phyloP scores from a whole-genome alignment of 768 basidiomycete species.

The Strobilomyces dryophilus region DNA sequence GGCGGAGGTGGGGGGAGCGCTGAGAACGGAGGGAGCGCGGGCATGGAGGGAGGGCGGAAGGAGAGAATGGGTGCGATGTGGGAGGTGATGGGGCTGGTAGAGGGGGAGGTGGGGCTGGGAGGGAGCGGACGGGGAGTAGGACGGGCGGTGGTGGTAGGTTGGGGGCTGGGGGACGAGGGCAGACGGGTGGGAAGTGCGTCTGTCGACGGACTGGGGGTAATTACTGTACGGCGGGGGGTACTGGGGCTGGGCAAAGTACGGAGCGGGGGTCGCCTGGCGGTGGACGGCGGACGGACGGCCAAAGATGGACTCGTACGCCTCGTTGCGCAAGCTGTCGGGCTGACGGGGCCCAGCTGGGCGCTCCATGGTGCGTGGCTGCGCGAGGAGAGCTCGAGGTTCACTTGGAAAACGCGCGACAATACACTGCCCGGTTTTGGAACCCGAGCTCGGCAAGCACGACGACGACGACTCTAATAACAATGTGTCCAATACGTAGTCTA shows the following conservation, averaged over 20 bases:
- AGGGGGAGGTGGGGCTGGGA: constrained; percentile 20
- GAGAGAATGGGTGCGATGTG: constrained; percentile 28
- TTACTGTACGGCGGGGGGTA: constrained; percentile 38
- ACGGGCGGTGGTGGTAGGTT: constrained; percentile 18
- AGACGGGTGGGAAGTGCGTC: constrained; percentile 44
- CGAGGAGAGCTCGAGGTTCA: not conserved
- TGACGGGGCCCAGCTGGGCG: constrained; percentile 56
- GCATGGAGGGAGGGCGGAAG: constrained; percentile 39
- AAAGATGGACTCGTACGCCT: constrained; percentile 86
- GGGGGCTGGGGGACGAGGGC: constrained; percentile 31
- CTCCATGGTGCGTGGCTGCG: constrained; percentile 37
- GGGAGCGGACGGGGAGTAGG: constrained; percentile 36
- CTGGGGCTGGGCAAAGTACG: constrained; percentile 21
- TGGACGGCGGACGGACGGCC: constrained; percentile 64
- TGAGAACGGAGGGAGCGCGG: constrained; percentile 50
- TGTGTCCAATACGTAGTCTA: constrained; percentile 6
- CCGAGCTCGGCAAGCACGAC: constrained; percentile 1
- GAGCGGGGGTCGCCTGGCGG: constrained; percentile 26
- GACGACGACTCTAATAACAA: not conserved
- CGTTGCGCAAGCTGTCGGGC: constrained; percentile 63
- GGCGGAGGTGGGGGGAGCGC: constrained; percentile 38
- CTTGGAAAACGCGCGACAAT: constrained; percentile 14
- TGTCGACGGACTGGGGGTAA: constrained; percentile 40
- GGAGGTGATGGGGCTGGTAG: constrained; percentile 17
- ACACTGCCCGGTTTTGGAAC: constrained; percentile 23